A percentile compares a stretch with the other conserved stretches of the same genome.
phyloP scores from a whole-genome alignment of 306 rosid genomes.

The Albizia julibrissin region DNA sequence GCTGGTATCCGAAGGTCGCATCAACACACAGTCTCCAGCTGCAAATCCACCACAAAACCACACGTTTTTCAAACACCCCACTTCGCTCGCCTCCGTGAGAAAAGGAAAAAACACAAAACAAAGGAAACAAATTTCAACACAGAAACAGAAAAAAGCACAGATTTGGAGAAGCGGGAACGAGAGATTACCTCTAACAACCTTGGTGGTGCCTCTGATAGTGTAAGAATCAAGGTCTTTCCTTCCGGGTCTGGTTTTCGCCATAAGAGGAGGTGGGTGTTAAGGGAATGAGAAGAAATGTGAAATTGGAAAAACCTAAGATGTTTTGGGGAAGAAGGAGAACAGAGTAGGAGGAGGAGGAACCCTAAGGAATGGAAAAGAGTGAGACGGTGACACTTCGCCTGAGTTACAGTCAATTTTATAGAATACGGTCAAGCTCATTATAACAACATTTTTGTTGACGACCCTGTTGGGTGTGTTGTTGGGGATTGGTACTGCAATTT shows the following conservation, averaged over 20 bases:
- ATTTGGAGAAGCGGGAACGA: neutral
- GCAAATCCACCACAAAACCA: conserved; percentile 29
- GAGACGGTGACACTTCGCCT: conserved; percentile 38
- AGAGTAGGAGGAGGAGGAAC: conserved; percentile 11
- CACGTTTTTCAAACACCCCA: conserved; percentile 5
- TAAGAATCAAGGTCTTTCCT: conserved; percentile 67
- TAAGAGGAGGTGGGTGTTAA: conserved; percentile 25
- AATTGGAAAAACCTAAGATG: conserved; percentile 28
- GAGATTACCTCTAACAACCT: conserved; percentile 64
- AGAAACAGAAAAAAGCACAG: neutral
- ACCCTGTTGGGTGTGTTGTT: neutral
- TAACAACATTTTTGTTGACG: neutral
- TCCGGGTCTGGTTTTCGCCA: conserved; percentile 74
- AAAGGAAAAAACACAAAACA: neutral
- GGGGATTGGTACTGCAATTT: neutral
- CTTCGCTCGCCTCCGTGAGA: neutral
- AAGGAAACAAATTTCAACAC: conserved; percentile 13
- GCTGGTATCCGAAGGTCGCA: conserved; percentile 78
- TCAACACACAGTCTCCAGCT: conserved; percentile 81
- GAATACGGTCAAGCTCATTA: conserved; percentile 29
- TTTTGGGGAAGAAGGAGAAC: conserved; percentile 5
- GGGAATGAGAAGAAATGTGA: conserved; percentile 6
- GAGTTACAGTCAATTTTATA: conserved; percentile 31
- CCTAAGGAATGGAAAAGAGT: conserved; percentile 25
- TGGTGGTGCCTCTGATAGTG: conserved; percentile 76